A percentile compares a stretch with the other conserved stretches of the same genome.
Conservation (phyloP, 164 flowering plant genomes). For the Kingdonia uniflora region DNA sequence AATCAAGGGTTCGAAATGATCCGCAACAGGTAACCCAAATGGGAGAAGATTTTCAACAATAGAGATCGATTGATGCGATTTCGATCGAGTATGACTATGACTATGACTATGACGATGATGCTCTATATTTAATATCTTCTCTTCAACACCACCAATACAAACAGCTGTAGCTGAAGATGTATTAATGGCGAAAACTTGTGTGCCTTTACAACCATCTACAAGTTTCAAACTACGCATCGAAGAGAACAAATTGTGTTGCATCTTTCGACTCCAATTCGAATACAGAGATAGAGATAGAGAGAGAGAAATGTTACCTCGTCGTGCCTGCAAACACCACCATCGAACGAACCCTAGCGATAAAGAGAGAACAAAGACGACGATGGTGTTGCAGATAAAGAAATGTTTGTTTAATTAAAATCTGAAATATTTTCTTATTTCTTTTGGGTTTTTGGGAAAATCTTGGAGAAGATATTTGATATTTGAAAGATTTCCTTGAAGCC, state of each 20-base stretch:
- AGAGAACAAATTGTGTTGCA: constrained; percentile 24
- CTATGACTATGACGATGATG: neutral
- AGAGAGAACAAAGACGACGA: too few species aligned
- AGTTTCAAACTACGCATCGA: constrained; percentile 40
- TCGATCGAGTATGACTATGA: constrained; percentile 8
- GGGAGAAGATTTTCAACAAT: constrained; percentile 28
- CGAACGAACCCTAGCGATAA: too few species aligned
- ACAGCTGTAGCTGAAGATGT: constrained; percentile 9
- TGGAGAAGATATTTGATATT: too few species aligned
- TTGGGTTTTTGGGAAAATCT: too few species aligned
- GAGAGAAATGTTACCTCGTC: too few species aligned
- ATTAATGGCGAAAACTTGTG: constrained; percentile 46
- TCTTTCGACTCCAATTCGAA: neutral
- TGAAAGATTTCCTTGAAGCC: too few species aligned
- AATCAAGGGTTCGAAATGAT: constrained; percentile 54
- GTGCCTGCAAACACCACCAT: constrained; percentile 9
- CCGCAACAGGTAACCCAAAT: constrained; percentile 34
- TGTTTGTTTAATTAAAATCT: too few species aligned
- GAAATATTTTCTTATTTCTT: too few species aligned
- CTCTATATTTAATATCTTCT: constrained; percentile 13
- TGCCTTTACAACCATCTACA: constrained; percentile 40
- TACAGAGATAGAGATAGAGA: neutral
- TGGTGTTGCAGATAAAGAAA: too few species aligned
- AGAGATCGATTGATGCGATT: constrained; percentile 13
- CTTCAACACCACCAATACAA: constrained; percentile 5